These are phyloP conservation scores for Sarocladiaceae sp. DNA, from an alignment of 2,329 filamentous ascomycete genomes.

Conservation along the genomic window DNA sequence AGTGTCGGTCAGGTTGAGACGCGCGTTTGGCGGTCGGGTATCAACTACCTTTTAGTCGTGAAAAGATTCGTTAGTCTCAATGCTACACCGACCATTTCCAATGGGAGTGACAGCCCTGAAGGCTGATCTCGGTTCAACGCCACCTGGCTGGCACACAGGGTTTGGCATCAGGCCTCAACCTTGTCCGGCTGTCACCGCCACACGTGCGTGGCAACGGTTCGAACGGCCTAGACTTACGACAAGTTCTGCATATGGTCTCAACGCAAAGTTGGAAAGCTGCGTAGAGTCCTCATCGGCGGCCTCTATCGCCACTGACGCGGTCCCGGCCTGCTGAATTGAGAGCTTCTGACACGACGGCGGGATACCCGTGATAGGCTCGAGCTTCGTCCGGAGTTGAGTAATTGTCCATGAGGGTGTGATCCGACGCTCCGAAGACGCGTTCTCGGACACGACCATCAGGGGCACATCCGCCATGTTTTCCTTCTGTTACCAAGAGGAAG, in stretches of 20 bases:
- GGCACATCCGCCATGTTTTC: slow-evolving; percentile 63
- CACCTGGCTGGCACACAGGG: neutral
- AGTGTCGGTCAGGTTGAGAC: slow-evolving; percentile 75
- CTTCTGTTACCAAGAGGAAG: no score
- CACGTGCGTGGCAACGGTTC: neutral
- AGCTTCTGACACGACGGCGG: slow-evolving; percentile 75
- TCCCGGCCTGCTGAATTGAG: slow-evolving; percentile 55
- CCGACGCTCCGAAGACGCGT: slow-evolving; percentile 77
- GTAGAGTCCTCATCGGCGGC: slow-evolving; percentile 67
- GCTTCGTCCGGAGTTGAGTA: slow-evolving; percentile 72
- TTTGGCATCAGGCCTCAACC: slow-evolving; percentile 2
- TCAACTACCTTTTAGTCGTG: slow-evolving; percentile 60
- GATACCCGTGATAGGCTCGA: slow-evolving; percentile 89
- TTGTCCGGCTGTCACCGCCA: slow-evolving; percentile 5
- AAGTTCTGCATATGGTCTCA: slow-evolving; percentile 71
- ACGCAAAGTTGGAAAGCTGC: slow-evolving; percentile 56
- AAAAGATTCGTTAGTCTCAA: neutral
- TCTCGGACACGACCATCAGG: slow-evolving; percentile 68
- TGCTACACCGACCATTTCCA: no score
- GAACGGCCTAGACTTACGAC: slow-evolving; percentile 53
- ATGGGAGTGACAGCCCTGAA: neutral
- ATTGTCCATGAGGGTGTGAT: slow-evolving; percentile 91
- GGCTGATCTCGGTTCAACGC: neutral
- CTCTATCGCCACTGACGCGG: slow-evolving; percentile 57
- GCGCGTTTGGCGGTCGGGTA: slow-evolving; percentile 66